A percentile compares a stretch with the other conserved stretches of the same genome.
Conservation (phyloP, 2,329 filamentous ascomycete genomes). For the Aspergillus bombycis region DNA sequence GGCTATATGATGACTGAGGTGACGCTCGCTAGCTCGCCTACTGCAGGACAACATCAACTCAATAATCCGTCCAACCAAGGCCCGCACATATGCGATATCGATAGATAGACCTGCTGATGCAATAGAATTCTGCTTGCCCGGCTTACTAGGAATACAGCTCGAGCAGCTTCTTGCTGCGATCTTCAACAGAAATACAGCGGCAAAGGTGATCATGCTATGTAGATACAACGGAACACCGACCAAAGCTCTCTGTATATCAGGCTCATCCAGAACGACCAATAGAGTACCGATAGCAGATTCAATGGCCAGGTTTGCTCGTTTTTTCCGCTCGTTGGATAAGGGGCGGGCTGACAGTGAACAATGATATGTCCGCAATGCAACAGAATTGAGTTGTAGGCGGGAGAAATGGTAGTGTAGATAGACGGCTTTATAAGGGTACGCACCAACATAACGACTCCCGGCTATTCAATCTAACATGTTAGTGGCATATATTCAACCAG, state of each 20-base stretch:
- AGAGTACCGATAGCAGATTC: slow-evolving; percentile 48
- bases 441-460: slow-evolving; percentile 50
- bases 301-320: slow-evolving; percentile 49
- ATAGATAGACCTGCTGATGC: slow-evolving; percentile 40
- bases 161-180: slow-evolving; percentile 46
- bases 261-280: slow-evolving; percentile 46
- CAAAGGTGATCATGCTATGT: slow-evolving; percentile 53
- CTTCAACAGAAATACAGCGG: slow-evolving; percentile 50
- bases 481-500: slow-evolving; percentile 1
- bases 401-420: slow-evolving; percentile 56
- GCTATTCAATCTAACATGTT: slow-evolving; percentile 30
- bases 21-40: slow-evolving; percentile 43
- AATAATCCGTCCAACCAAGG: slow-evolving; percentile 37
- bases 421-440: slow-evolving; percentile 55
- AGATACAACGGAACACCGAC: slow-evolving; percentile 50
- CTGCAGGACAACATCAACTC: slow-evolving; percentile 45
- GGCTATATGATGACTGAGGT: slow-evolving; percentile 45
- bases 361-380: slow-evolving; percentile 52
- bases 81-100: slow-evolving; percentile 40
- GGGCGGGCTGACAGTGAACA: slow-evolving; percentile 39
- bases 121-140: slow-evolving; percentile 42
- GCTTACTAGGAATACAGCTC: slow-evolving; percentile 35
- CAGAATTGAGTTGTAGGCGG: slow-evolving; percentile 54
- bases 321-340: slow-evolving; percentile 50
- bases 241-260: slow-evolving; percentile 46